phyloP scores from a whole-genome alignment of 768 basidiomycete species.

The Serendipita indica region DNA sequence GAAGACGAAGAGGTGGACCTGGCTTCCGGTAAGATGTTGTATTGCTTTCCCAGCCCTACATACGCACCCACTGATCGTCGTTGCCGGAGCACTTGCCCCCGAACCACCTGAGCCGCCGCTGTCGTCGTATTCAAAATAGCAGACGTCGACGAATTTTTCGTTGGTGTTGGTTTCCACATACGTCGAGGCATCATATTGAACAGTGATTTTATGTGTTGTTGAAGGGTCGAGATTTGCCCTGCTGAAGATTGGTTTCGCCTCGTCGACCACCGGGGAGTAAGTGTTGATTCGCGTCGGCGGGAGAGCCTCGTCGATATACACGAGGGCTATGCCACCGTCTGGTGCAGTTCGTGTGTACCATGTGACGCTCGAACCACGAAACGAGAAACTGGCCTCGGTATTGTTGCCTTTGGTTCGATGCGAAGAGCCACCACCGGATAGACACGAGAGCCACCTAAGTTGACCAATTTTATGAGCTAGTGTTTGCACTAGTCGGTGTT shows the following conservation, averaged over 20 bases:
- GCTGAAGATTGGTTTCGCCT: background rate
- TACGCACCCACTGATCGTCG: no score
- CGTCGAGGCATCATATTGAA: background rate
- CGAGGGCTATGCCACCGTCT: background rate
- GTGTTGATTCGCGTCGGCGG: background rate
- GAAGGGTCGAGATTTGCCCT: background rate
- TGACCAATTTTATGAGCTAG: background rate
- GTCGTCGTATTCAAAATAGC: background rate
- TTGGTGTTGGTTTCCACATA: background rate
- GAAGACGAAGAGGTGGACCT: background rate
- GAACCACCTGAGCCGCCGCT: background rate
- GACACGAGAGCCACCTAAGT: background rate
- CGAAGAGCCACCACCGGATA: background rate
- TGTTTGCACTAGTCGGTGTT: background rate
- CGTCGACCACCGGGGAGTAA: background rate
- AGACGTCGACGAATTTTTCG: background rate
- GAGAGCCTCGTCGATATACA: background rate
- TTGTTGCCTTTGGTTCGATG: conserved; percentile 6
- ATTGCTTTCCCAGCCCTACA: no score
- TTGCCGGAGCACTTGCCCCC: background rate
- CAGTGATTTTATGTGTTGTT: background rate
- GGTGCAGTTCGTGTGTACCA: background rate
- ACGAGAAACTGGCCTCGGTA: background rate
- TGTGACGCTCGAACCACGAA: background rate
- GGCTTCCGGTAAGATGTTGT: no score